Base-by-base conservation (phyloP, 31 red algal genomes). In the Porphyra umbilicalis region DNA sequence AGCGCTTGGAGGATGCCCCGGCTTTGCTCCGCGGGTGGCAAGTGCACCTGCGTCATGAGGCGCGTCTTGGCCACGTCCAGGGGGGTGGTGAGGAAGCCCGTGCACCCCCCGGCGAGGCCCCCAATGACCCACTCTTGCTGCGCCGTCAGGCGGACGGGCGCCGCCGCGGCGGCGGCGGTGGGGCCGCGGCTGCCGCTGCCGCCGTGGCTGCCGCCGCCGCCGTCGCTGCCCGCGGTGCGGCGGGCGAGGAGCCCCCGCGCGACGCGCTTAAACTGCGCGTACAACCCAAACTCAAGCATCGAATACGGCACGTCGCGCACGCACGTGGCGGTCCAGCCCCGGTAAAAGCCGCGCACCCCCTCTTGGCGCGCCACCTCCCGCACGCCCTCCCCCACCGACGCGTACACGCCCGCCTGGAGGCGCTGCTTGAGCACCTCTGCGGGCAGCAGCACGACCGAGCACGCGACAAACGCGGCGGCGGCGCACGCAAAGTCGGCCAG, bases 261-360 rank as follows among this genome's bases (percentile, higher is more conserved):
- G 16, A 81, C 35, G 33, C 90, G 79, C 76, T 98, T 98, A 13
- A 98, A 90, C 83, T 95, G 86, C 32, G 38, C 79, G 74, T 95
- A 98, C 10, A 93, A 67, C n/a, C 93, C 93, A 86, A 98, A 95
- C 78, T 98, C 96, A 32, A 98, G 87, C 88, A 98, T 95, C 32
- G 96, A 95, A 79, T 95, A 98, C 30, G 96, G 96, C 2, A 98
- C 90, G 87, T 98, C 96, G 36, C 96, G 75, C 9, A 86, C 35
- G 36, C 95, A 76, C 25, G 90, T 92, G 38, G 96, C 96, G 39
- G 40, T 30, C 83, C 91, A 98, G 34, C 96, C 96, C 2, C 88
- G 83, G 80, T 93, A 98, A 32, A 95, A 85, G 20, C 88, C 90
- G 14, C 78, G 44, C 25, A 88, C 33, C 0, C 92, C 92, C 76